These are phyloP conservation scores for Xylogone sp. DNA, from an alignment of 2,329 filamentous ascomycete species.

Conservation along the genomic window DNA sequence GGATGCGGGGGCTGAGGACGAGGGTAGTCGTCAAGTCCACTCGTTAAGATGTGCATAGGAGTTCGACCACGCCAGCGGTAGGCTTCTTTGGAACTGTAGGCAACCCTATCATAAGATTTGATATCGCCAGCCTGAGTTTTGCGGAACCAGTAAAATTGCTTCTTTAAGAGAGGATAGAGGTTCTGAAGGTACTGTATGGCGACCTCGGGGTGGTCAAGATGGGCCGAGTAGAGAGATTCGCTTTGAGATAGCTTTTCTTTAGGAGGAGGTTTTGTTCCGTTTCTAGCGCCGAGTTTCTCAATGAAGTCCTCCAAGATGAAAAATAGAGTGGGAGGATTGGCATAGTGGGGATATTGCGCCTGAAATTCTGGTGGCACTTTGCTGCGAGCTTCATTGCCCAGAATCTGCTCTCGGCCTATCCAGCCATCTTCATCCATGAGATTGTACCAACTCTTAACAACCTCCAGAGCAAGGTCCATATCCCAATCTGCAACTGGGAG, in stretches of 20 bases:
- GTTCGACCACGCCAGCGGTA: conserved; percentile 95
- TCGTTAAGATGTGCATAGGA: conserved; percentile 82
- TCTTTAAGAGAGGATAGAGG: conserved; percentile 82
- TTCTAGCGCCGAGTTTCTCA: conserved; percentile 63
- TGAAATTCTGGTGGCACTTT: conserved; percentile 94
- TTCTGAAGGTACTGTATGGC: conserved; percentile 68
- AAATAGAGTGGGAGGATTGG: conserved; percentile 93
- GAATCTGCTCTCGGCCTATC: conserved; percentile 95
- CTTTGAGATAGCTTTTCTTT: conserved; percentile 40
- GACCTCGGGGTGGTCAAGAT: conserved; percentile 63
- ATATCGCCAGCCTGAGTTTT: conserved; percentile 87
- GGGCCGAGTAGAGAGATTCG: conserved; percentile 54
- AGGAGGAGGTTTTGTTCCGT: conserved; percentile 41
- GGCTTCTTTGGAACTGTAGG: conserved; percentile 83
- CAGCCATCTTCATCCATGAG: conserved; percentile 96
- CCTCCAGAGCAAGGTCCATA: conserved; percentile 78
- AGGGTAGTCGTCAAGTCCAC: conserved; percentile 94
- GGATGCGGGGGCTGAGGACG: conserved; percentile 91
- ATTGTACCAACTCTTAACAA: conserved; percentile 93
- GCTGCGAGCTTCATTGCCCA: conserved; percentile 85
- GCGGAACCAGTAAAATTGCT: conserved; percentile 93
- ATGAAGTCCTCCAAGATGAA: conserved; percentile 82
- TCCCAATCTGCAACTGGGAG: conserved; percentile 93
- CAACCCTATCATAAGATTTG: conserved; percentile 84
- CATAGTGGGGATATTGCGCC: conserved; percentile 93